Evolutionary conservation across 441 rosid genomes (phyloP), one percentile per base, ranked within the genome.

Genomic region (Adansonia madagascariensis): DNA sequence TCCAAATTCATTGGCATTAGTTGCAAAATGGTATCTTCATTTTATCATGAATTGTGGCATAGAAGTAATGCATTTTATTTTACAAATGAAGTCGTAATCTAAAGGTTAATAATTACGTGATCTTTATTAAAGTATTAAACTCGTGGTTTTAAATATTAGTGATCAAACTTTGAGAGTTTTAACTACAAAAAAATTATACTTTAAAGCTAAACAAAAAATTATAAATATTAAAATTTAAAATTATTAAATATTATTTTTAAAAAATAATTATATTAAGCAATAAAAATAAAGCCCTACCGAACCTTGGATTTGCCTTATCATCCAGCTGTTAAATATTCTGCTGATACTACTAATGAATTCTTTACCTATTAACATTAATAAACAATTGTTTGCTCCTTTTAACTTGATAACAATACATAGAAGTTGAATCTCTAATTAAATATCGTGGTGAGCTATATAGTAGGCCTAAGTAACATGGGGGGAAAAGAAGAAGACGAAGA

Each of bases 381-480:
- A 24, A 11, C 41, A 61, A 27, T 61, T 61, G 65, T 61, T 27
- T 61, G 44, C 35, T 61, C 27, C 66, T 31, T 27, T 60, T 12
- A 68, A 49, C 57, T 47, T 47, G 50, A 14, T 7, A 49, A 27
- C 73, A 69, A 8, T 15, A 24, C 57, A 49, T 69, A n/a, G 73
- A 49, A 24, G 55, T 24, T 7, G 49, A 43, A 27, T 64, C 31
- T 71, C 62, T 31, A 52, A 71, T 52, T 73, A 56, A 73, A 39
- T 35, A 41, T 73, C 10, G n/a, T 47, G 17, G 17, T 10, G 71
- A 22, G 55, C 44, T 11, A 43, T 31, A 62, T 31, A 31, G 41
- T 50, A 63, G 78, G 61, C 15, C 15, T 60, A 15, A 52, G 46
- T 49, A 63, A 52, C 64, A 60, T 63, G 55, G 64, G 52, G 15